phyloP scores from a whole-genome alignment of 2,329 filamentous ascomycete genomes.

The Colletotrichum tanaceti region DNA sequence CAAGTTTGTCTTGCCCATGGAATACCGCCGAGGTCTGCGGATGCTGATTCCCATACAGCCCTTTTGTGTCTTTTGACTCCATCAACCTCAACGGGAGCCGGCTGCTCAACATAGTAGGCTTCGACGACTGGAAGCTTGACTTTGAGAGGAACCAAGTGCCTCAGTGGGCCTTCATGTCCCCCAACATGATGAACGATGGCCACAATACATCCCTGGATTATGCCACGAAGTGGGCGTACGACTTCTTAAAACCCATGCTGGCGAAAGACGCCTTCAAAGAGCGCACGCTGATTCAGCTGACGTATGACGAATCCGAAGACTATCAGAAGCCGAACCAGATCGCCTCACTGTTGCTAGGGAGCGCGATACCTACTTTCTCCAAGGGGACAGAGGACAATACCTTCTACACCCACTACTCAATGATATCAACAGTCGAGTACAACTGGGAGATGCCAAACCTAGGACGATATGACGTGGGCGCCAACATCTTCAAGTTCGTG shows the following conservation, averaged over 20 bases:
- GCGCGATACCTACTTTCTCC: slow-evolving; percentile 59
- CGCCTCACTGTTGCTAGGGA: slow-evolving; percentile 65
- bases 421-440: slow-evolving; percentile 54
- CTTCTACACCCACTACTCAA: slow-evolving; percentile 60
- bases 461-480: slow-evolving; percentile 55
- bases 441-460: slow-evolving; percentile 58
- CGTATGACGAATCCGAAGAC: slow-evolving; percentile 68
- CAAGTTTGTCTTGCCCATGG: slow-evolving; percentile 36
- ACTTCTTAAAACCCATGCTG: slow-evolving; percentile 66
- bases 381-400: slow-evolving; percentile 63
- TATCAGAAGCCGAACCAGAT: slow-evolving; percentile 65
- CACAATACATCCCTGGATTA: slow-evolving; percentile 67
- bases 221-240: slow-evolving; percentile 62
- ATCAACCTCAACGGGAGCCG: slow-evolving; percentile 56
- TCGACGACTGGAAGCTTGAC: slow-evolving; percentile 70
- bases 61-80: slow-evolving; percentile 57
- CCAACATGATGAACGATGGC: slow-evolving; percentile 74
- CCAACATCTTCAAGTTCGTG: slow-evolving; percentile 57
- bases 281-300: slow-evolving; percentile 66
- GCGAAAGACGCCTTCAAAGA: slow-evolving; percentile 62
- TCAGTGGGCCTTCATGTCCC: slow-evolving; percentile 73
- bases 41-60: slow-evolving; percentile 47
- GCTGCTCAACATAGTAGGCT: slow-evolving; percentile 70
- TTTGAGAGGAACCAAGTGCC: slow-evolving; percentile 67
- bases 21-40: background rate